Base-by-base conservation (phyloP, 2,329 filamentous ascomycete species). In the Chaetoscypha palmicola region DNA sequence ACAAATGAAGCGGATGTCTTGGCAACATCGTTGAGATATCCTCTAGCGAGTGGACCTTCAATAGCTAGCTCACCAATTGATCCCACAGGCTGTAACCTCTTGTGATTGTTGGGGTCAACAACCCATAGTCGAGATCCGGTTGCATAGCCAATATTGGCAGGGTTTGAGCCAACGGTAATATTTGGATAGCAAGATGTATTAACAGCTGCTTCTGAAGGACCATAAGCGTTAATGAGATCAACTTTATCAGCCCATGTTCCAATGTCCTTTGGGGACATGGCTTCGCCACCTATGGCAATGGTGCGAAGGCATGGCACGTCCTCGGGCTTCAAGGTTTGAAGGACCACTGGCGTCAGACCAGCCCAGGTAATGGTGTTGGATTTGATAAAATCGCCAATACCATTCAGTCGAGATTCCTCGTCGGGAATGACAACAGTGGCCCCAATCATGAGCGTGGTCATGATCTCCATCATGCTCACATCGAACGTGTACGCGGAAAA, bases 21-120 rank as follows among this genome's bases (percentile, higher is more conserved):
- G 10, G 20, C 12, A 3, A 16, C 17, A 21, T 80, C 73, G 36
- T 72, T 72, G 14, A 81, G 62, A 46, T 83, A 83, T 22, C 77
- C 77, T 24, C 73, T 65, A 5, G 76, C 77, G 2, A 83, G 73
- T 1, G 76, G 76, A 0, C 74, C 74, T 50, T 54, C 52, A n/a
- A 56, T 31, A 14, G 50, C 9, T 12, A 56, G 24, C 35, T 56
- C 53, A 17, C 53, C 53, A 7, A 54, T 35, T n/a, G 28, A 38
- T 4, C 39, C 45, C 21, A 47, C n/a, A 12, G 45, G 39, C 9
- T 30, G 24, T 14, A 47, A 33, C 19, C 40, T 22, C 11, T 43
- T 35, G 1, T 35, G 40, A 30, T 43, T 39, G 17, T 20, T 19
- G 8, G 21, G 12, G n/a, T 47, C 45, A 9, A 22, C 23, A 11